A percentile compares a stretch with the other conserved stretches of the same genome.
Evolutionary conservation across 1,284 basidiomycete genomes (phyloP).

Genomic region (Boletus albobrunnescens): DNA sequence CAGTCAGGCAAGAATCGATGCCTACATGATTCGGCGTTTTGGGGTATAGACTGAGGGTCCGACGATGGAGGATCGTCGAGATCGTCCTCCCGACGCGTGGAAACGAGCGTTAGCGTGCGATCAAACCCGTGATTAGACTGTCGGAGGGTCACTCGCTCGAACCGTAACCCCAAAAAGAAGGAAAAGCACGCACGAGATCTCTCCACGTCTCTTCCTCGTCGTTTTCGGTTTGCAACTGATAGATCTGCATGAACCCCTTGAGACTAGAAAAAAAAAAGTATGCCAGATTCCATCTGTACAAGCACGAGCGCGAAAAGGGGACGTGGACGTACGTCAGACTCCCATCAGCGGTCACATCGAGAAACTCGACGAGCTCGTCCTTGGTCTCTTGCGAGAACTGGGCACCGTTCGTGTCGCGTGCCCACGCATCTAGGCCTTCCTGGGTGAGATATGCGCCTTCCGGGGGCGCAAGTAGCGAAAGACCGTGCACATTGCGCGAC

Average conservation of each 20-base stretch:
- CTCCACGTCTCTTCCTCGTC: conserved; percentile 81
- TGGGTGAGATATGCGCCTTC: conserved; percentile 52
- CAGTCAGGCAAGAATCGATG: background rate
- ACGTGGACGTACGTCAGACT: conserved; percentile 58
- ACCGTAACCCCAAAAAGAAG: background rate
- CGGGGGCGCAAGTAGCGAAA: conserved; percentile 45
- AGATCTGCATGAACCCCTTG: conserved; percentile 75
- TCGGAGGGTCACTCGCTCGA: conserved; percentile 1
- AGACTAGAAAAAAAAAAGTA: conserved; percentile 41
- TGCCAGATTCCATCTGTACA: conserved; percentile 2
- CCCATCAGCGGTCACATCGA: conserved; percentile 71
- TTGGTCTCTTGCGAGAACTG: conserved; percentile 71
- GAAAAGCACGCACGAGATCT: conserved; percentile 54
- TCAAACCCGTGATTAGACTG: conserved; percentile 75
- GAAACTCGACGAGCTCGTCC: conserved; percentile 68
- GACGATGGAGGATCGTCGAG: conserved; percentile 16
- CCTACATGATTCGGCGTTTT: conserved; percentile 20
- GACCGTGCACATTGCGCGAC: conserved; percentile 11
- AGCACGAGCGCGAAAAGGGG: background rate
- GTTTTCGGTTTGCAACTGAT: conserved; percentile 75
- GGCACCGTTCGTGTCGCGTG: conserved; percentile 69
- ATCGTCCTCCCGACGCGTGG: conserved; percentile 54
- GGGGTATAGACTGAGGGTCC: conserved; percentile 14
- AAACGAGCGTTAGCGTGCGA: conserved; percentile 56
- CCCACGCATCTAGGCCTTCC: conserved; percentile 67